A percentile compares a stretch with the other conserved stretches of the same genome.
Evolutionary conservation across 176 grass and related monocot species (phyloP).

Genomic region (Musa beccarii): DNA sequence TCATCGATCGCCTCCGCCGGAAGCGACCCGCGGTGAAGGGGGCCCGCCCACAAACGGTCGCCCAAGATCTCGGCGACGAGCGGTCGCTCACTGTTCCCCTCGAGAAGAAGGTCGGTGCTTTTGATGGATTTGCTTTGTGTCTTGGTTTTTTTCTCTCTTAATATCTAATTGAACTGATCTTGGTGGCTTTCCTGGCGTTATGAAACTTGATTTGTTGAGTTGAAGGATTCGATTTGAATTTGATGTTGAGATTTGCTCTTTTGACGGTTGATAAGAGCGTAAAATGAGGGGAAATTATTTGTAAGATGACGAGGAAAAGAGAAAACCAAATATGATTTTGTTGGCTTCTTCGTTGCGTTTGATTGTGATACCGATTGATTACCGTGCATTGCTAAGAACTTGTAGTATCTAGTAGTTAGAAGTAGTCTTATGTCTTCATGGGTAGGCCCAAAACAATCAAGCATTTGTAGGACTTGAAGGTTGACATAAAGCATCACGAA

Average conservation of each 20-base stretch:
- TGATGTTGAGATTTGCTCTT: not conserved
- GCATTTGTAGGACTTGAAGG: not conserved
- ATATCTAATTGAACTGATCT: not conserved
- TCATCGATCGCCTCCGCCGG: constrained; percentile 38
- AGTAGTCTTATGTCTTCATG: not conserved
- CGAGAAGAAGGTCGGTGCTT: constrained; percentile 54
- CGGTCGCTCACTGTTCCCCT: constrained; percentile 23
- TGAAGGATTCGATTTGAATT: not conserved
- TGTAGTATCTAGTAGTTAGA: not conserved
- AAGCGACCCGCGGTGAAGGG: not conserved
- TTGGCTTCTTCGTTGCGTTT: too few species aligned
- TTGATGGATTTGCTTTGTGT: not conserved
- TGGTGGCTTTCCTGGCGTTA: not conserved
- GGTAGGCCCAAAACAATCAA: not conserved
- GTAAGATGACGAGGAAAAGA: too few species aligned
- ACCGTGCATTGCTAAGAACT: too few species aligned
- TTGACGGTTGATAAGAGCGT: too few species aligned
- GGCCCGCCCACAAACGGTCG: not conserved
- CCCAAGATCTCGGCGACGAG: constrained; percentile 44
- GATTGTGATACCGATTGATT: too few species aligned
- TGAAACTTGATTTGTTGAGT: not conserved
- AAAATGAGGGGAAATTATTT: too few species aligned
- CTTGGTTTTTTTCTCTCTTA: not conserved
- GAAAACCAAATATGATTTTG: too few species aligned
- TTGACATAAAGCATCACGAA: not conserved